Base-by-base conservation (phyloP, 495 filamentous ascomycete genomes). In the Thermothielavioides terrestris region DNA sequence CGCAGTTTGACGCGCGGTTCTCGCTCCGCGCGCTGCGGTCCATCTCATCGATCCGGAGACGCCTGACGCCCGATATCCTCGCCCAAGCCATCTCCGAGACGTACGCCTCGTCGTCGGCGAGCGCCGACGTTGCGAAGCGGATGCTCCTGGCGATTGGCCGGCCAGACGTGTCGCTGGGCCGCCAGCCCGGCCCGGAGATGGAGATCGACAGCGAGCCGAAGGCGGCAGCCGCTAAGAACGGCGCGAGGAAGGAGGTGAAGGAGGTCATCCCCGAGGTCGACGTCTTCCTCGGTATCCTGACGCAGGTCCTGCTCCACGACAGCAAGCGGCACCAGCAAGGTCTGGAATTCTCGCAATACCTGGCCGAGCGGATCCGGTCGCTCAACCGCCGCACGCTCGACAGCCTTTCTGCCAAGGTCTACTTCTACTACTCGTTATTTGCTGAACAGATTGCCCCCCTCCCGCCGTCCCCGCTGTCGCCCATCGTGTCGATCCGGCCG, bases 401-500 rank as follows among this genome's bases (percentile, higher is more conserved):
- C 62, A 86, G 89, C 36, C 81, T 98, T 25, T 88, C 89, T 42
- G 89, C 92, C 34, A 89, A 90, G 63, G 88, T 92, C 48, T 98
- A 97, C 77, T 97, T 95, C 68, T 98, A 98, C 74, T 94, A 88
- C 68, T 87, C 86, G 39, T 72, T 97, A 47, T 96, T 96, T 74
- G 86, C 82, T 67, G 92, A 98, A 74, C 82, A 90, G 68, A 77
- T 90, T 37, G 77, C 80, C 44, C 89, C 89, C 11, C 76, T 90
- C 20, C 86, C 94, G 48, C 91, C 92, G 14, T 92, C 89, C 18
- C 84, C 88, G 15, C 80, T 84, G 52, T 88, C 91, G 14, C 80
- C 87, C 2, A 79, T 94, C 61, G 84, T 92, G 23, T 77, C 78
- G 17, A 92, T 95, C 61, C 88, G 94, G 32, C 86, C 89, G 35